A percentile compares a stretch with the other conserved stretches of the same genome.
Conservation (phyloP, 2,329 filamentous ascomycete genomes). For the Tolypocladium sp. region DNA sequence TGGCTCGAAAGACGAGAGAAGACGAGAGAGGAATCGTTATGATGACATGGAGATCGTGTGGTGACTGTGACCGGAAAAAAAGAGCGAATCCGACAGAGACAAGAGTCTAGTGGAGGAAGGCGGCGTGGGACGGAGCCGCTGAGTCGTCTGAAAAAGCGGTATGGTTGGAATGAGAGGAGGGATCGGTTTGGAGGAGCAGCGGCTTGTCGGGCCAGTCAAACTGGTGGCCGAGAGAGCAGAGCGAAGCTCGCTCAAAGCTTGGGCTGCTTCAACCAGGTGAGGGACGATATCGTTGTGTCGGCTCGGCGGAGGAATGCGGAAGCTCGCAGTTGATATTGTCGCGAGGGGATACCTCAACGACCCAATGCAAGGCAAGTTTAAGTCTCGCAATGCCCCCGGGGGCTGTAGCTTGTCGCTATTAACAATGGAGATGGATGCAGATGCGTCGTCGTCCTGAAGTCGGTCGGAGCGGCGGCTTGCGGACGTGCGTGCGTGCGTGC, state of each 20-base stretch:
- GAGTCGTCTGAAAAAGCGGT: not conserved
- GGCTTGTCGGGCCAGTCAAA: constrained; percentile 18
- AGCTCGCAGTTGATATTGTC: constrained; percentile 6
- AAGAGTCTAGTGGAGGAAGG: constrained; percentile 9
- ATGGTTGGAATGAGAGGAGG: not conserved
- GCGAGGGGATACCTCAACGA: constrained; percentile 14
- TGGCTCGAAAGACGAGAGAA: constrained; percentile 19
- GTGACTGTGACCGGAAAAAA: constrained; percentile 10
- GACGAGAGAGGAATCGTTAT: constrained; percentile 31
- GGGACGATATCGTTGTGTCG: constrained; percentile 6
- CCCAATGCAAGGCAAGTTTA: constrained; percentile 8
- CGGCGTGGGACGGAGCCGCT: constrained; percentile 20
- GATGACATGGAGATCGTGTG: constrained; percentile 30
- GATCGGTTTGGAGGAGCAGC: constrained; percentile 2
- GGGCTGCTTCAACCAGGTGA: constrained; percentile 13
- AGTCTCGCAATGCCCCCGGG: not conserved
- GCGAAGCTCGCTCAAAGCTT: constrained; percentile 18
- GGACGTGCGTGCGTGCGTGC: not conserved
- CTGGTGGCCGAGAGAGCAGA: constrained; percentile 14
- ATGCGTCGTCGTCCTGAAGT: not conserved
- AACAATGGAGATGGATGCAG: not conserved
- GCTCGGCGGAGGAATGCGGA: constrained; percentile 10
- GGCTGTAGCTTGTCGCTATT: not conserved
- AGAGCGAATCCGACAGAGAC: constrained; percentile 15
- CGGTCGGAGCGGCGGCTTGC: not conserved